These are phyloP conservation scores for Firmiana major DNA, from an alignment of 345 rosid genomes.

Conservation along the genomic window DNA sequence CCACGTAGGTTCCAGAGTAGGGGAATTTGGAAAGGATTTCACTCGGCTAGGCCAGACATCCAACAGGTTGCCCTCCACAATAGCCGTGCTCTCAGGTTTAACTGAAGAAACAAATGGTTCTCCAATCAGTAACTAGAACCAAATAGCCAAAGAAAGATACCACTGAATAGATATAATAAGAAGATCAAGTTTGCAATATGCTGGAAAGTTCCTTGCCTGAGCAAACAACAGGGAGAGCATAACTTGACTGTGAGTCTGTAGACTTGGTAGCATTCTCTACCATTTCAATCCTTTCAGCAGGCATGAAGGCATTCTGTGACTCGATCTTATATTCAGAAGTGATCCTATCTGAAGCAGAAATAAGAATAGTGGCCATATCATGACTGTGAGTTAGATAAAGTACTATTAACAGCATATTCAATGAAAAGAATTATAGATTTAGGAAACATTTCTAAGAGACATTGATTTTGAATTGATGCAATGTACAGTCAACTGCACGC, in stretches of 20 bases:
- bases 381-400: too few relatives aligned
- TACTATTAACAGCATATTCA: neutral
- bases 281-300: neutral
- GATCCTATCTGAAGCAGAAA: too few relatives aligned
- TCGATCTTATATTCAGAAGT: too few relatives aligned
- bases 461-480: neutral
- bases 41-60: neutral
- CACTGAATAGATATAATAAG: neutral
- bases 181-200: neutral
- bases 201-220: neutral
- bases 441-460: neutral
- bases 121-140: neutral
- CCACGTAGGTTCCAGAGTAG: neutral
- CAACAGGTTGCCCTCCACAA: neutral
- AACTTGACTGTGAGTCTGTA: neutral
- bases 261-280: neutral
- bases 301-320: neutral
- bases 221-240: neutral
- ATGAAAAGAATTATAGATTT: too few relatives aligned
- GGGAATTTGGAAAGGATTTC: neutral
- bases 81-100: neutral
- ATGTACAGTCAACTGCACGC: neutral
- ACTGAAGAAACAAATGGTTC: neutral
- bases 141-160: neutral
- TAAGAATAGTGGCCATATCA: too few relatives aligned